Percentiles rank a stretch among this genome's conserved stretches.
Conservation (phyloP, 2,329 filamentous ascomycete genomes). For the Bipolaris zeicola region DNA sequence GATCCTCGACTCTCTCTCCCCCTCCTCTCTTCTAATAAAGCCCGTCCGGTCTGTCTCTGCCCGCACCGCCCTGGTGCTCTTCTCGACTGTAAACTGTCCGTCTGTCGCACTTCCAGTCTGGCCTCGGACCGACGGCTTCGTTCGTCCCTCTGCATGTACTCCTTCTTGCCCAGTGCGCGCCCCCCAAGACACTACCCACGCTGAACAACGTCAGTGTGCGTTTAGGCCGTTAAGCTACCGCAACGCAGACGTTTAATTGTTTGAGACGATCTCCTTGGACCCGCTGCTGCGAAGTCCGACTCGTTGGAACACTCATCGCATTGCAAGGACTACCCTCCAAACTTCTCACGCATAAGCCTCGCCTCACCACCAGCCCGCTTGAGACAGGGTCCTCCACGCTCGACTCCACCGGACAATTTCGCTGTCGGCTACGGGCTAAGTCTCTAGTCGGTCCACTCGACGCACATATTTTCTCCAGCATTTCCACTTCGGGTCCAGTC, state of each 20-base stretch:
- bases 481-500: slow-evolving; percentile 48
- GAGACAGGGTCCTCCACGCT: slow-evolving; percentile 43
- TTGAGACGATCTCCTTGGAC: slow-evolving; percentile 43
- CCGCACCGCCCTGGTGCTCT: slow-evolving; percentile 28
- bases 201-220: slow-evolving; percentile 37
- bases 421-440: slow-evolving; percentile 40
- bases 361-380: slow-evolving; percentile 35
- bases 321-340: slow-evolving; percentile 47
- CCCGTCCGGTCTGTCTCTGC: slow-evolving; percentile 23
- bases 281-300: slow-evolving; percentile 28
- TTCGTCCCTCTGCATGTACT: slow-evolving; percentile 39
- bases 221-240: slow-evolving; percentile 41
- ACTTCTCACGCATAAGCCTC: slow-evolving; percentile 36
- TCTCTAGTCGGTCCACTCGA: slow-evolving; percentile 37
- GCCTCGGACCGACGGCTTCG: slow-evolving; percentile 46
- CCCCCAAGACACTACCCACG: slow-evolving; percentile 20
- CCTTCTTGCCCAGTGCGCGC: slow-evolving; percentile 38
- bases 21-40: slow-evolving; percentile 19
- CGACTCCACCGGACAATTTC: slow-evolving; percentile 37
- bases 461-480: slow-evolving; percentile 40
- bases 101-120: slow-evolving; percentile 44
- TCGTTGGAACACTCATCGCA: slow-evolving; percentile 37
- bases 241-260: slow-evolving; percentile 41
- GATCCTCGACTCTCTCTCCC: slow-evolving; percentile 12
- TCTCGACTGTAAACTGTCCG: slow-evolving; percentile 38